Percentiles rank a stretch among this genome's conserved stretches.
Conservation (phyloP, 2,329 filamentous ascomycete genomes). For the Diaporthe citriasiana region DNA sequence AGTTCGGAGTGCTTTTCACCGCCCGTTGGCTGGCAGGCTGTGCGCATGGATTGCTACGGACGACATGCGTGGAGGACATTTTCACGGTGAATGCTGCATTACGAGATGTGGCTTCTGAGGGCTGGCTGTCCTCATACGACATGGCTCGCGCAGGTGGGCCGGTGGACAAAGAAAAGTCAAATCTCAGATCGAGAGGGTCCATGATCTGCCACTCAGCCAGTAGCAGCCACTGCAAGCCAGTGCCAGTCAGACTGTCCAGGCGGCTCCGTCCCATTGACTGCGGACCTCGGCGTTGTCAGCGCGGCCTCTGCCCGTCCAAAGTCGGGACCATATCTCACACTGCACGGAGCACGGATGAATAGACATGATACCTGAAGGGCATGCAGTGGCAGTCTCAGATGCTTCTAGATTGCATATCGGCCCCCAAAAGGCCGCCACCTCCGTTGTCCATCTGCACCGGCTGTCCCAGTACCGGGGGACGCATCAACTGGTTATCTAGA, state of each 20-base stretch:
- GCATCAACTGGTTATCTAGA: neutral
- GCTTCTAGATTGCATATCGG: constrained; percentile 29
- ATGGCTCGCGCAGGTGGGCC: constrained; percentile 2
- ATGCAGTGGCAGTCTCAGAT: constrained; percentile 14
- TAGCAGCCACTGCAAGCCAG: neutral
- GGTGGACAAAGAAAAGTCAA: neutral
- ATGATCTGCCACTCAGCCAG: neutral
- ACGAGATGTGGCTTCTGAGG: constrained; percentile 2
- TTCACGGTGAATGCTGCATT: neutral
- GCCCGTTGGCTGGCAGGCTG: constrained; percentile 15
- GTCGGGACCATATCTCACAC: constrained; percentile 10
- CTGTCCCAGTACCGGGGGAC: no score
- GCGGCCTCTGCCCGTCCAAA: constrained; percentile 17
- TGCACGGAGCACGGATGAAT: constrained; percentile 8
- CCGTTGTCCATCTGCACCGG: neutral
- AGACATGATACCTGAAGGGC: constrained; percentile 5
- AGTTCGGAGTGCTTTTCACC: constrained; percentile 18
- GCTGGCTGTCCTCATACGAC: neutral
- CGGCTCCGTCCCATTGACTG: neutral
- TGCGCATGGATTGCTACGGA: neutral
- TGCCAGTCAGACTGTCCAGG: neutral
- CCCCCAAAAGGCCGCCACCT: constrained; percentile 25
- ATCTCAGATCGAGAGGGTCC: constrained; percentile 12
- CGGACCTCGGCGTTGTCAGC: constrained; percentile 18
- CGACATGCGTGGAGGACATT: no score